Evolutionary conservation across 2,329 filamentous ascomycete genomes (phyloP).

Genomic region (Fusarium miscanthi): DNA sequence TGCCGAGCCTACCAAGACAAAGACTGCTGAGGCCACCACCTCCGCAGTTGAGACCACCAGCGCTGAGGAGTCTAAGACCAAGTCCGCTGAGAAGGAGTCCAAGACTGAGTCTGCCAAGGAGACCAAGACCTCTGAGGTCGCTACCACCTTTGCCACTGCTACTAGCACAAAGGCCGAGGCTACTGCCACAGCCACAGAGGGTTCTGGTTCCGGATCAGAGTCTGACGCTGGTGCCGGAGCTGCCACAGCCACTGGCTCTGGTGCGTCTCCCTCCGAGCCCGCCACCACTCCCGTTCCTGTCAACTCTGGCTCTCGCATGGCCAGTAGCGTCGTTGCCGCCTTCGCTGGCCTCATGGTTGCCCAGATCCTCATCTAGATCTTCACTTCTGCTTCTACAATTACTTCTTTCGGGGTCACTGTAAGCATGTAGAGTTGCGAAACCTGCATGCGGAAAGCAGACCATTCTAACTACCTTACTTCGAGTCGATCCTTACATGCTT

Average conservation of each 20-base stretch:
- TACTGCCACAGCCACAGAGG: conserved; percentile 23
- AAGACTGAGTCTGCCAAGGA: conserved; percentile 17
- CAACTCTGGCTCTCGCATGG: conserved; percentile 44
- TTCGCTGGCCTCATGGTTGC: conserved; percentile 46
- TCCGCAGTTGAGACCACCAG: conserved; percentile 23
- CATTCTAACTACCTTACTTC: conserved; percentile 48
- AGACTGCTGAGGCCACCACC: conserved; percentile 18
- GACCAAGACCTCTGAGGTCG: conserved; percentile 18
- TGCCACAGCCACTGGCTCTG: conserved; percentile 14
- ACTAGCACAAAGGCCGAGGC: conserved; percentile 13
- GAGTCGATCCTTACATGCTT: conserved; percentile 45
- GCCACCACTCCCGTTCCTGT: conserved; percentile 32
- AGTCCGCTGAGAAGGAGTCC: conserved; percentile 10
- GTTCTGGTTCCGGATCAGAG: conserved; percentile 23
- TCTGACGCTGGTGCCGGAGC: conserved; percentile 22
- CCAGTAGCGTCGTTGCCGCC: conserved; percentile 45
- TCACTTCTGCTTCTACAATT: conserved; percentile 44
- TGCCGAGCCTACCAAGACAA: conserved; percentile 32
- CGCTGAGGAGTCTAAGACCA: conserved; percentile 28
- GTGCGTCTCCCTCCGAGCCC: conserved; percentile 23
- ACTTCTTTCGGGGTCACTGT: conserved; percentile 31
- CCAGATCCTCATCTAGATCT: conserved; percentile 48
- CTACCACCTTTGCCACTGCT: conserved; percentile 37
- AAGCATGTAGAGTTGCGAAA: conserved; percentile 43
- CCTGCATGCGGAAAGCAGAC: conserved; percentile 43